Base-by-base conservation (phyloP, 371 early-diverging fungal genomes). In the Gilbertella persicaria region DNA sequence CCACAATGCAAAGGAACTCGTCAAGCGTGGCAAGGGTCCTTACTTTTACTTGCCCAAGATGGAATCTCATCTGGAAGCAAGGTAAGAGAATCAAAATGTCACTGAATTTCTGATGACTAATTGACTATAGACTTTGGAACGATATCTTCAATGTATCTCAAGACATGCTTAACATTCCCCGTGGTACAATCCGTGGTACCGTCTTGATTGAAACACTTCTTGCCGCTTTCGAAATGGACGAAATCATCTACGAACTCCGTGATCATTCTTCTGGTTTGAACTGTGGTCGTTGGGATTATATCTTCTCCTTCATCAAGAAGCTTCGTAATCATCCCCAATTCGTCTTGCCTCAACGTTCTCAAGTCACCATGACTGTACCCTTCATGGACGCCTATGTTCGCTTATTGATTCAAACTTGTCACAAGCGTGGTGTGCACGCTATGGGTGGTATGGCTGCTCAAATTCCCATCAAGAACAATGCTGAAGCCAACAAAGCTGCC, bases 391-490 rank as follows among this genome's bases (percentile, higher is more conserved):
- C 96, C 30, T 97, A 97, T 68, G 69, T 70, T 41, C 89, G 92
- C 9, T 78, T 96, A 28, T 80, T 97, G 60, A 96, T 97, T 77
- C 89, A 96, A 82, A 96, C 96, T 10, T 97, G 97, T 72, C 97
- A 97, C 76, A 86, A 85, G 78, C 92, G 96, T 44, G 95, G 95
- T 45, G 97, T 97, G 12, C 97, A 97, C 67, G 97, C 97, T 43
- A 97, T 97, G 96, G 97, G 97, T 48, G 97, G 97, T 37, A 97
- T 96, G 97, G 96, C 97, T 36, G 97, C 97, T 29, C 95, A 95
- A 71, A 97, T 97, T 63, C 97, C 97, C 39, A 95, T 96, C 86
- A 94, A 94, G 83, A 85, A 88, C 77, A 83, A 97, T 69, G 64
- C 76, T 30, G 67, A 79, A 42, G 94, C 92, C 44, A 97, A 97